phyloP scores from a whole-genome alignment of 805 yeast species.

The Teunomyces tritomae region DNA sequence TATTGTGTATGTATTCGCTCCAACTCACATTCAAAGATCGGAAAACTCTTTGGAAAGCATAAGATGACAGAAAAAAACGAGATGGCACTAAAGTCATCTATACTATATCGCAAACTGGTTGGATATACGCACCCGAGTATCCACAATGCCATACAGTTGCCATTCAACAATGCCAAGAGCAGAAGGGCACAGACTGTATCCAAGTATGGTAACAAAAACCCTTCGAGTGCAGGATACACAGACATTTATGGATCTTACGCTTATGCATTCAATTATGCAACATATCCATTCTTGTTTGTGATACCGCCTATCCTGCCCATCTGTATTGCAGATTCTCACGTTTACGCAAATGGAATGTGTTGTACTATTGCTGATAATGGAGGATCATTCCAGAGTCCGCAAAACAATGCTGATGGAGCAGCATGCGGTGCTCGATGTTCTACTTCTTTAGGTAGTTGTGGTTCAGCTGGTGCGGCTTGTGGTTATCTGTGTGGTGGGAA shows the following conservation, averaged over 20 bases:
- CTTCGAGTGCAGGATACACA: background rate
- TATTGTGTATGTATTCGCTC: slow-evolving; percentile 10
- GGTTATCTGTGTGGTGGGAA: background rate
- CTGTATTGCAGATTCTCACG: background rate
- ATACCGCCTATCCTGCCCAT: slow-evolving; percentile 9
- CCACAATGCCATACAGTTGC: slow-evolving; percentile 12
- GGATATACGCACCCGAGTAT: slow-evolving; percentile 14
- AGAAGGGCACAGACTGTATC: background rate
- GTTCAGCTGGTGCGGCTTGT: background rate
- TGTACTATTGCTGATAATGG: slow-evolving; percentile 9
- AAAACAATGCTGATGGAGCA: slow-evolving; percentile 6
- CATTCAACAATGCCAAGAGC: slow-evolving; percentile 5
- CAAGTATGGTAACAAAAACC: slow-evolving; percentile 5
- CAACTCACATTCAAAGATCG: slow-evolving; percentile 5
- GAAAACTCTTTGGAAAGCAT: slow-evolving; percentile 4
- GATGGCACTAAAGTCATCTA: background rate
- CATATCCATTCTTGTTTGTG: slow-evolving; percentile 9
- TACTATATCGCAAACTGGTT: slow-evolving; percentile 5
- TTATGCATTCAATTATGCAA: slow-evolving; percentile 2
- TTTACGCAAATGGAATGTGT: slow-evolving; percentile 9
- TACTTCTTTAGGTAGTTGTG: background rate
- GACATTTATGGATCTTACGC: background rate
- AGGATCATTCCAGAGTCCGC: background rate
- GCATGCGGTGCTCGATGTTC: background rate
- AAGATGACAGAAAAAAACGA: background rate